phyloP scores from a whole-genome alignment of 129 eudicot genomes.

The Lonicera japonica region DNA sequence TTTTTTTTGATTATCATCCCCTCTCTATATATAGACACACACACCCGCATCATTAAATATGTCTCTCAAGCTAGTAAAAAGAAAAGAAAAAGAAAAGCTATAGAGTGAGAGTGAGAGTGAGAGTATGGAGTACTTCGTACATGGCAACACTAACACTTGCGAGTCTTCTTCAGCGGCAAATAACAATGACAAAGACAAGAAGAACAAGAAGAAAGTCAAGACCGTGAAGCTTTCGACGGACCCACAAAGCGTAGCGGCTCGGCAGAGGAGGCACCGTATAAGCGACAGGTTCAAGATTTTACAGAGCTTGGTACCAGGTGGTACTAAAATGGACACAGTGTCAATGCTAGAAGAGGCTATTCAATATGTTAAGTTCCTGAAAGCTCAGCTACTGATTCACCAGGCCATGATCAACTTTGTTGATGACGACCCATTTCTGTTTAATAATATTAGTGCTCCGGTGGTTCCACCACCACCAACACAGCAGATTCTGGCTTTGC shows the following conservation, averaged over 20 bases:
- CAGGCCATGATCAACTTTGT: slow-evolving; percentile 38
- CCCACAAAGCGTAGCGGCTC: slow-evolving; percentile 93
- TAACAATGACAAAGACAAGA: slow-evolving; percentile 3
- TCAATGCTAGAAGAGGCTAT: slow-evolving; percentile 86
- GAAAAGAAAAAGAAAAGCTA: neutral
- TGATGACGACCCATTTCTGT: neutral
- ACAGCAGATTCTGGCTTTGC: neutral
- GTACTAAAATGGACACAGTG: slow-evolving; percentile 69
- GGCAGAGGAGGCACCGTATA: slow-evolving; percentile 75
- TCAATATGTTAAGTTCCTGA: slow-evolving; percentile 71
- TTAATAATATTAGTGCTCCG: neutral
- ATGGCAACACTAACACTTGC: neutral
- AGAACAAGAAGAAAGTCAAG: slow-evolving; percentile 18
- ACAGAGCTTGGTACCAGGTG: slow-evolving; percentile 75
- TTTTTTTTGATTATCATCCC: too few species aligned
- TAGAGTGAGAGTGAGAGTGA: too few species aligned
- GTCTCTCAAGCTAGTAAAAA: too few species aligned
- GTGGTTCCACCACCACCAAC: neutral
- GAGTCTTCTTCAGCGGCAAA: slow-evolving; percentile 2
- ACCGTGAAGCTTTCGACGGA: slow-evolving; percentile 67
- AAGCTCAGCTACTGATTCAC: slow-evolving; percentile 70
- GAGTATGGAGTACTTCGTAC: neutral
- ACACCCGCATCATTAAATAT: neutral
- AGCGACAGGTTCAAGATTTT: slow-evolving; percentile 73
- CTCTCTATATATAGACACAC: neutral